These are phyloP conservation scores for Aphanomyces astaci DNA, from an alignment of 352 stramenopile species.

Conservation along the genomic window DNA sequence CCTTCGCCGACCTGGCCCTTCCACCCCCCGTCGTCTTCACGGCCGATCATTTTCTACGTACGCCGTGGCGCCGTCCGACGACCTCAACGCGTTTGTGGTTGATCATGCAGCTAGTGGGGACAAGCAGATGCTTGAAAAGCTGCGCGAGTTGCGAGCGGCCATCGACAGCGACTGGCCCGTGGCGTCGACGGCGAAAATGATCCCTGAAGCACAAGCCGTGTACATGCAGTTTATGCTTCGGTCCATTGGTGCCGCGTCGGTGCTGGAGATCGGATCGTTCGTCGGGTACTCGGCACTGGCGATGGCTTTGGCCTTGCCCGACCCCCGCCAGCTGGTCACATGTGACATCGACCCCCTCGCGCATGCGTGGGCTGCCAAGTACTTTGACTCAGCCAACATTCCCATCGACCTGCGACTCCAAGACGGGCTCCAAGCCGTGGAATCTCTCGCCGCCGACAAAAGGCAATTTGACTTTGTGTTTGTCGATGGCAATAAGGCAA, in stretches of 20 bases:
- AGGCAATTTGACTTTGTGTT: slow-evolving; percentile 91
- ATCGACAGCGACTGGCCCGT: slow-evolving; percentile 40
- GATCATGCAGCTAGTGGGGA: neutral
- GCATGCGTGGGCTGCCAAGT: slow-evolving; percentile 41
- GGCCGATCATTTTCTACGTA: slow-evolving; percentile 22
- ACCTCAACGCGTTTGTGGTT: slow-evolving; percentile 28
- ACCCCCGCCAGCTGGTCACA: slow-evolving; percentile 34
- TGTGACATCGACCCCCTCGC: slow-evolving; percentile 49
- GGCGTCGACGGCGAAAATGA: slow-evolving; percentile 38
- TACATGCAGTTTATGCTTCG: slow-evolving; percentile 67
- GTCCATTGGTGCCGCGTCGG: slow-evolving; percentile 51
- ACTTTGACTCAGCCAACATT: slow-evolving; percentile 42
- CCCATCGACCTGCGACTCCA: slow-evolving; percentile 25
- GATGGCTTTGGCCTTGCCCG: slow-evolving; percentile 48
- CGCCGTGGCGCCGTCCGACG: neutral
- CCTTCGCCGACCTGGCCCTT: neutral
- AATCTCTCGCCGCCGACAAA: slow-evolving; percentile 16
- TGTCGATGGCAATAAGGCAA: slow-evolving; percentile 90
- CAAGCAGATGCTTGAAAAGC: slow-evolving; percentile 26
- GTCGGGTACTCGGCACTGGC: slow-evolving; percentile 90
- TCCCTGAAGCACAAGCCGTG: slow-evolving; percentile 53
- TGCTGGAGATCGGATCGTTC: slow-evolving; percentile 91
- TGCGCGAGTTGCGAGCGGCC: slow-evolving; percentile 35
- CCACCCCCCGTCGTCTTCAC: neutral
- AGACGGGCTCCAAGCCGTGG: slow-evolving; percentile 41